Conservation (phyloP, 257 asterid species). For the Solanum gandarillasii region DNA sequence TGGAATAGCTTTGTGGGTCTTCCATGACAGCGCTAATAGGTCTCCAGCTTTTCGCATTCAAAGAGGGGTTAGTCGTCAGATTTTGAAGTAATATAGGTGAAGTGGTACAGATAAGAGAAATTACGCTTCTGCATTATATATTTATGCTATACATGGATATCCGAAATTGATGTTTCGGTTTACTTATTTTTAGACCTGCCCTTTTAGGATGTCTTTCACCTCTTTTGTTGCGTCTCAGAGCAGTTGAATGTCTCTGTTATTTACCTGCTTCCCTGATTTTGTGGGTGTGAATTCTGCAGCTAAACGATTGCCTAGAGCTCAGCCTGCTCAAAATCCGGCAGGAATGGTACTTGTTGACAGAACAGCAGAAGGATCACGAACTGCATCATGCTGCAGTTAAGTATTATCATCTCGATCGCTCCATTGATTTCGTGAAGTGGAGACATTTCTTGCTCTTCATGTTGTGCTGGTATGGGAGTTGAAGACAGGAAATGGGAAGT, state of each 20-base stretch:
- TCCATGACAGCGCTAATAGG: neutral
- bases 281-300: conserved; percentile 28
- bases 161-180: neutral
- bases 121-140: neutral
- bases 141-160: neutral
- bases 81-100: neutral
- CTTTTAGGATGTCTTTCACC: neutral
- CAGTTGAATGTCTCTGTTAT: neutral
- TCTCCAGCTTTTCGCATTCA: neutral
- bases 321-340: conserved; percentile 51
- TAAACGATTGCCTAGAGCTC: conserved; percentile 63
- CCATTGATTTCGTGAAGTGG: neutral
- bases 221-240: neutral
- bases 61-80: neutral
- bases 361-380: conserved; percentile 48
- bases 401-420: neutral
- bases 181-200: neutral
- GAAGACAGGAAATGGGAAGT: neutral
- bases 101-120: neutral
- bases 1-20: neutral
- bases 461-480: neutral
- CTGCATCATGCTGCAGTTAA: conserved; percentile 51
- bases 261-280: neutral
- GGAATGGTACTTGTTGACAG: conserved; percentile 76
- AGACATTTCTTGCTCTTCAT: neutral